These are phyloP conservation scores for Exophiala alcalophila DNA, from an alignment of 2,329 filamentous ascomycete genomes.

Conservation along the genomic window DNA sequence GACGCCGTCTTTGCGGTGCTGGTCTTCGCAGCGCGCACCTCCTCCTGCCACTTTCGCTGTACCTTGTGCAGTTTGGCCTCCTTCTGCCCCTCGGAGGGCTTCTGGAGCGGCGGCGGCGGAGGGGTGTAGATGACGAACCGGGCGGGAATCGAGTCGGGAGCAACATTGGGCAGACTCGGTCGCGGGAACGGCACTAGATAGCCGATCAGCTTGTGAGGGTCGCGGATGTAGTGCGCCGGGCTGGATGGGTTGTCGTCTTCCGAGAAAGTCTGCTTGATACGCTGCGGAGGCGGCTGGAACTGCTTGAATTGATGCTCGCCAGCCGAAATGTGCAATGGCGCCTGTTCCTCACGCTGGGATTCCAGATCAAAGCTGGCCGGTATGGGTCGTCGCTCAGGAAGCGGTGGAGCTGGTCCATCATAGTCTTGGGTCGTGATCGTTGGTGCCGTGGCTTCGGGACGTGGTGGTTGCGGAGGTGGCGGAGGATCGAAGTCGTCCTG, in stretches of 20 bases:
- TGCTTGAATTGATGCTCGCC: constrained; percentile 4
- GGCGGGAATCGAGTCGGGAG: constrained; percentile 36
- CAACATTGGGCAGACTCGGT: constrained; percentile 37
- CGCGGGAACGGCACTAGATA: constrained; percentile 48
- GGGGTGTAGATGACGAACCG: constrained; percentile 48
- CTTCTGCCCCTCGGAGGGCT: constrained; percentile 42
- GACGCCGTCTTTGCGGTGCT: constrained; percentile 40
- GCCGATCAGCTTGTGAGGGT: constrained; percentile 43
- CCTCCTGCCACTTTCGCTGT: constrained; percentile 47
- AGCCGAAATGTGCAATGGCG: constrained; percentile 7
- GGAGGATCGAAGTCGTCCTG: constrained; percentile 8
- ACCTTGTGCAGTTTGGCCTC: constrained; percentile 44
- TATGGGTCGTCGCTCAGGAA: constrained; percentile 10
- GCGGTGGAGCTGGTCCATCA: constrained; percentile 11
- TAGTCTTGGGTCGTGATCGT: constrained; percentile 1
- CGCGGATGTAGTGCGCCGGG: constrained; percentile 41
- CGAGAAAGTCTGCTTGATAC: constrained; percentile 19
- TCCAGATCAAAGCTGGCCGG: constrained; percentile 3
- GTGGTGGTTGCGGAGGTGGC: constrained; percentile 5
- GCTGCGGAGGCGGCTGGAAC: constrained; percentile 25
- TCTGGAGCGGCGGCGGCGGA: constrained; percentile 42
- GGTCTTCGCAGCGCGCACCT: constrained; percentile 44
- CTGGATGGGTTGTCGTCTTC: constrained; percentile 32
- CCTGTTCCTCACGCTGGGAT: constrained; percentile 2
- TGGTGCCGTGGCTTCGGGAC: background rate